Evolutionary conservation across 1,139 yeast species (phyloP).

Genomic region (Suhomyces chickasaworum): DNA sequence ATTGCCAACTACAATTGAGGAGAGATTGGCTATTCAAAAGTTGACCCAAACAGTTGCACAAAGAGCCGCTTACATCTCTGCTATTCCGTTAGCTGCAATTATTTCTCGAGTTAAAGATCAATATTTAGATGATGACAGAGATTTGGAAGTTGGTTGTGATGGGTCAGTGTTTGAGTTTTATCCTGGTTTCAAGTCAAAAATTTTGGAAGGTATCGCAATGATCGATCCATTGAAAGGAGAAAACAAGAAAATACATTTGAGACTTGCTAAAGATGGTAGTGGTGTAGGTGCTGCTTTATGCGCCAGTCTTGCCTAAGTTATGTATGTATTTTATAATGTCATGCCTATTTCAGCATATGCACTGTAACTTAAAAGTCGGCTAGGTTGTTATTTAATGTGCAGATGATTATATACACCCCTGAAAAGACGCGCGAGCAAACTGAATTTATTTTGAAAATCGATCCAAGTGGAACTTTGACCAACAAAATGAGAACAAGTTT

Average conservation of each 20-base stretch:
- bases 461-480: not conserved
- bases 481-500: not conserved
- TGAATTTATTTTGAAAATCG: not conserved
- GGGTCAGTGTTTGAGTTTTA: slow-evolving; percentile 92
- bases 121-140: slow-evolving; percentile 56
- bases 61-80: slow-evolving; percentile 84
- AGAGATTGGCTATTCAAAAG: slow-evolving; percentile 68
- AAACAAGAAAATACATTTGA: slow-evolving; percentile 67
- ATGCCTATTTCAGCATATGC: not conserved
- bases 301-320: slow-evolving; percentile 49
- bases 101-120: slow-evolving; percentile 41
- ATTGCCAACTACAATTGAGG: slow-evolving; percentile 65
- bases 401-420: slow-evolving; percentile 1
- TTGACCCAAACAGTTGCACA: slow-evolving; percentile 77
- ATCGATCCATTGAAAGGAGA: slow-evolving; percentile 74
- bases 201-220: slow-evolving; percentile 71
- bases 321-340: not conserved
- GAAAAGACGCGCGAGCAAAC: not conserved
- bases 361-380: too few species aligned
- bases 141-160: slow-evolving; percentile 90
- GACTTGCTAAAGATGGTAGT: slow-evolving; percentile 89
- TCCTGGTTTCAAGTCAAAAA: slow-evolving; percentile 78
- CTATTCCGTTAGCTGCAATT: slow-evolving; percentile 87
- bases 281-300: slow-evolving; percentile 97
- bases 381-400: too few species aligned